phyloP scores from a whole-genome alignment of 176 grass and related monocot species.

The Triticum dicoccoides region DNA sequence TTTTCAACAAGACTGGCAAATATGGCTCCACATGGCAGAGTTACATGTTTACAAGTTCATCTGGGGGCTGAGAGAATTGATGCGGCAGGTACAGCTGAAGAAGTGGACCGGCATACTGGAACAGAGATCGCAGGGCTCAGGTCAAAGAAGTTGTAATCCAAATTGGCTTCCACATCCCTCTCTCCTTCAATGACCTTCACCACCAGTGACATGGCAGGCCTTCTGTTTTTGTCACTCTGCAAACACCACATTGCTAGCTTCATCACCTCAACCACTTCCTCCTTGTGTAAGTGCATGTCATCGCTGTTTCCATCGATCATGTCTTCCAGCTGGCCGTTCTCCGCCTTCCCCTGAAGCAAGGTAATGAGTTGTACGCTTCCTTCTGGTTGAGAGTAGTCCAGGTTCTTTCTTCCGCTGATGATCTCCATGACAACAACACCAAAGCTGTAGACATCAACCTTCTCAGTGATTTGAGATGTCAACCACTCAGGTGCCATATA shows the following conservation, averaged over 20 bases:
- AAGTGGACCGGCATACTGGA: not conserved
- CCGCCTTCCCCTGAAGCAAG: constrained; percentile 39
- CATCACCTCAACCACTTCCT: constrained; percentile 41
- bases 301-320: constrained; percentile 15
- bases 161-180: constrained; percentile 21
- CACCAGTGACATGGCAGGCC: constrained; percentile 61
- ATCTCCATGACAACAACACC: constrained; percentile 67
- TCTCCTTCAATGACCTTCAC: constrained; percentile 56
- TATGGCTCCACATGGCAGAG: not conserved
- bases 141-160: constrained; percentile 31
- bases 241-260: constrained; percentile 68
- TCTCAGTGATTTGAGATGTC: constrained; percentile 57
- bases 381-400: constrained; percentile 42
- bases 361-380: constrained; percentile 43
- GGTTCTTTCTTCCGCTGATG: constrained; percentile 47
- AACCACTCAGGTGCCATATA: constrained; percentile 75
- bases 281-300: constrained; percentile 20
- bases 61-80: not conserved
- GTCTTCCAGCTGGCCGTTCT: constrained; percentile 19
- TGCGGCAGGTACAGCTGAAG: not conserved
- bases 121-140: not conserved
- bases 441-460: constrained; percentile 70
- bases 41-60: not conserved
- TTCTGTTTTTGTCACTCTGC: constrained; percentile 45
- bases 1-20: not conserved